Evolutionary conservation across 2,329 filamentous ascomycete species (phyloP).

Genomic region (Ophiostoma perfectum): DNA sequence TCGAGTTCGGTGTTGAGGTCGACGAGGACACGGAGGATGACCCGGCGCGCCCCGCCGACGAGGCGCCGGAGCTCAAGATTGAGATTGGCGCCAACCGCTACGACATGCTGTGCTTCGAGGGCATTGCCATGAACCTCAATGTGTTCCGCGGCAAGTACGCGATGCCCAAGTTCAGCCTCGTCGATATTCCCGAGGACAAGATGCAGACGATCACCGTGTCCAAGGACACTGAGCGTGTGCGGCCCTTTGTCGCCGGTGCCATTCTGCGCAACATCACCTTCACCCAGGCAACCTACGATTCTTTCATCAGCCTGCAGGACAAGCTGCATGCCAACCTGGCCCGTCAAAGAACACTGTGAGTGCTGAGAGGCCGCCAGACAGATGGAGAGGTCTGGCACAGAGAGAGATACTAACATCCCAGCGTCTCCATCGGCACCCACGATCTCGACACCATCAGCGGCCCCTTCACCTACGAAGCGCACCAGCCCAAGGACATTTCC

Average conservation of each 20-base stretch:
- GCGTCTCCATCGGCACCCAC: slow-evolving; percentile 93
- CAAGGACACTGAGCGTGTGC: slow-evolving; percentile 68
- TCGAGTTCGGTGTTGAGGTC: slow-evolving; percentile 96
- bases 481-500: slow-evolving; percentile 83
- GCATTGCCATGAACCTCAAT: slow-evolving; percentile 90
- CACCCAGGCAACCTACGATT: slow-evolving; percentile 85
- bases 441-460: slow-evolving; percentile 90
- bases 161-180: slow-evolving; percentile 73
- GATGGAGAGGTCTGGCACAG: neutral
- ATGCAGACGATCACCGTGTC: slow-evolving; percentile 76
- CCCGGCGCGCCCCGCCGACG: slow-evolving; percentile 67
- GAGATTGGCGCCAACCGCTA: slow-evolving; percentile 88
- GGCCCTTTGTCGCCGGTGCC: slow-evolving; percentile 83
- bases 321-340: slow-evolving; percentile 97
- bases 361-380: neutral
- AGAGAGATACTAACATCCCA: slow-evolving; percentile 20
- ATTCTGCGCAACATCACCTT: slow-evolving; percentile 89
- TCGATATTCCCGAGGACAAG: slow-evolving; percentile 65
- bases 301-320: slow-evolving; percentile 96
- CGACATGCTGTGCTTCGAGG: slow-evolving; percentile 96
- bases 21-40: slow-evolving; percentile 87
- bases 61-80: slow-evolving; percentile 91
- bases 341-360: slow-evolving; percentile 70
- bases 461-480: slow-evolving; percentile 93
- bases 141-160: slow-evolving; percentile 77